Conservation (phyloP, 2,329 filamentous ascomycete species). For the Paracoccidioides brasiliensis region DNA sequence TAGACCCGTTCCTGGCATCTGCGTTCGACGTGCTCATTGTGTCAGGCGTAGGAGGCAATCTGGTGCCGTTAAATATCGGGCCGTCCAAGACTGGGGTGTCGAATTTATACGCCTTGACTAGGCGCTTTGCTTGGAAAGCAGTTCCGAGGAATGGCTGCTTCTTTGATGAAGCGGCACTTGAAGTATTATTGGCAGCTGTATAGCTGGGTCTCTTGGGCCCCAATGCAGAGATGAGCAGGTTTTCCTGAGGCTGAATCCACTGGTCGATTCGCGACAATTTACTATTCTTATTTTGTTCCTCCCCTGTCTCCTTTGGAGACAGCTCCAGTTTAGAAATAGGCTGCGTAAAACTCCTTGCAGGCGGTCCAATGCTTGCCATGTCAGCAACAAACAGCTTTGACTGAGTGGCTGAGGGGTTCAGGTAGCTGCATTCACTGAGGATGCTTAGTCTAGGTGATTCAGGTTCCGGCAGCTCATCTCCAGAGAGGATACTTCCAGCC, state of each 20-base stretch:
- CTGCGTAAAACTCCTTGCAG: slow-evolving; percentile 12
- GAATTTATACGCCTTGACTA: slow-evolving; percentile 10
- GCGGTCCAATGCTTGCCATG: neutral
- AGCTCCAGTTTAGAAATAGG: neutral
- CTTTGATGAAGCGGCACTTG: neutral
- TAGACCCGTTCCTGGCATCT: slow-evolving; percentile 20
- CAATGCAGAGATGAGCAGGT: slow-evolving; percentile 10
- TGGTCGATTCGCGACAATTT: slow-evolving; percentile 18
- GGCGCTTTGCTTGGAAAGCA: slow-evolving; percentile 15
- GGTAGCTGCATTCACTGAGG: slow-evolving; percentile 33
- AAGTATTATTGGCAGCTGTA: slow-evolving; percentile 8
- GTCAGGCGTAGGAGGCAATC: slow-evolving; percentile 30
- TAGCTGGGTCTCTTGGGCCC: slow-evolving; percentile 11
- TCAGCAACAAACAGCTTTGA: slow-evolving; percentile 10
- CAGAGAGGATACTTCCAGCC: slow-evolving; percentile 25
- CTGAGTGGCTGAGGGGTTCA: slow-evolving; percentile 21
- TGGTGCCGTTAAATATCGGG: slow-evolving; percentile 21
- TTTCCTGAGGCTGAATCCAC: slow-evolving; percentile 21
- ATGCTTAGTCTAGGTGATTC: slow-evolving; percentile 31
- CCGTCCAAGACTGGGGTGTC: slow-evolving; percentile 20
- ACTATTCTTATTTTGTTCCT: slow-evolving; percentile 9
- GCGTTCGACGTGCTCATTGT: slow-evolving; percentile 31
- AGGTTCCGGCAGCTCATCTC: slow-evolving; percentile 21
- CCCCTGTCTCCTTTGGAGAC: neutral
- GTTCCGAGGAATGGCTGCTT: slow-evolving; percentile 13